Evolutionary conservation across 2,329 filamentous ascomycete species (phyloP).

Genomic region (Talaromyces albobiverticillius): DNA sequence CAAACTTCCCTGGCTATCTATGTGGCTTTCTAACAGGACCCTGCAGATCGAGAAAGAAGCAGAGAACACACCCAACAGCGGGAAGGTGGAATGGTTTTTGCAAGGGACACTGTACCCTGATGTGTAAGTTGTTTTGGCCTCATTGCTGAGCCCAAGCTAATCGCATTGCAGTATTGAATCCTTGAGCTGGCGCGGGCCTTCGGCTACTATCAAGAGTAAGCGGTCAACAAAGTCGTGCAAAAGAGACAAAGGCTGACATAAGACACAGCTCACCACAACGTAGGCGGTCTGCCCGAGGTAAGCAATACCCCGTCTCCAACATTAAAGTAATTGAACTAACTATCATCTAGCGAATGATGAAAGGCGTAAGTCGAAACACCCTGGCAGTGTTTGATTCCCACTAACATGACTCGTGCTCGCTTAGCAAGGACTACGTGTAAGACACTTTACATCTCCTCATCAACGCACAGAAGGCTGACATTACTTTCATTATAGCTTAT

Average conservation of each 20-base stretch:
- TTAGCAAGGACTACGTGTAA: conserved; percentile 8
- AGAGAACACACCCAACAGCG: conserved; percentile 63
- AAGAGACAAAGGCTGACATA: conserved; percentile 5
- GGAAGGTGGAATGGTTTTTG: conserved; percentile 79
- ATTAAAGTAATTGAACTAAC: conserved; percentile 12
- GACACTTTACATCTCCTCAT: neutral
- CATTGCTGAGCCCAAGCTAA: neutral
- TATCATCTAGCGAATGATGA: conserved; percentile 46
- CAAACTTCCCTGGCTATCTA: neutral
- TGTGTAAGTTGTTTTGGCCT: neutral
- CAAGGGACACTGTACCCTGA: conserved; percentile 77
- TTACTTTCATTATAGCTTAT: conserved; percentile 47
- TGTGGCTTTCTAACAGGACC: neutral
- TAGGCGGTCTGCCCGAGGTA: conserved; percentile 61
- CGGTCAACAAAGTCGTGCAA: conserved; percentile 47
- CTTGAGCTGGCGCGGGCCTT: conserved; percentile 70
- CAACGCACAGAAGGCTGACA: neutral
- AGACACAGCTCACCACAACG: conserved; percentile 53
- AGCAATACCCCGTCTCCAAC: neutral
- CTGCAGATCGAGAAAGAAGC: conserved; percentile 67
- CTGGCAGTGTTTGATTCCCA: conserved; percentile 4
- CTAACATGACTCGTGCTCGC: neutral
- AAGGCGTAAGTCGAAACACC: conserved; percentile 27
- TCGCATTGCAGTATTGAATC: conserved; percentile 53
- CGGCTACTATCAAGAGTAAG: conserved; percentile 64